Evolutionary conservation across 2,329 filamentous ascomycete species (phyloP).

Genomic region (Curvularia eragrostidis): DNA sequence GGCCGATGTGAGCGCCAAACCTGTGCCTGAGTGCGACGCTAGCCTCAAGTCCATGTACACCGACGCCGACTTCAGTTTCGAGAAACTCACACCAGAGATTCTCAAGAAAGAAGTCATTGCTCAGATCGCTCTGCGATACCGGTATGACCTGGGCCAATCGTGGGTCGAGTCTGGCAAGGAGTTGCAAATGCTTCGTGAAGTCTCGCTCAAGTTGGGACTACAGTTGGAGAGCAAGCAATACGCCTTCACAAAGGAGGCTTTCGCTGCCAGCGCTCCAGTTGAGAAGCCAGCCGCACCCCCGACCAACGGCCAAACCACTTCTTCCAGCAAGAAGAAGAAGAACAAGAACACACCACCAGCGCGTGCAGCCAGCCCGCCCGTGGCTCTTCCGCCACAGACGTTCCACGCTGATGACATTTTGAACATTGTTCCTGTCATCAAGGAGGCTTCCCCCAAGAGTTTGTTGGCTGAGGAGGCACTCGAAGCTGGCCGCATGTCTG

Average conservation of each 20-base stretch:
- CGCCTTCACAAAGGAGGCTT: constrained; percentile 62
- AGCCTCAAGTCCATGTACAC: constrained; percentile 77
- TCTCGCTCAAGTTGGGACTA: constrained; percentile 86
- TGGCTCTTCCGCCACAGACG: constrained; percentile 61
- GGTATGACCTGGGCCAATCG: constrained; percentile 71
- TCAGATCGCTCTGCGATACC: constrained; percentile 76
- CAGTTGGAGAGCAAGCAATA: constrained; percentile 85
- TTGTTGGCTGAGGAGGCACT: constrained; percentile 92
- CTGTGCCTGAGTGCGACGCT: constrained; percentile 77
- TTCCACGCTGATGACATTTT: constrained; percentile 86
- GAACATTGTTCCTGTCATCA: constrained; percentile 92
- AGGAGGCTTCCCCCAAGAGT: constrained; percentile 91
- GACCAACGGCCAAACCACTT: constrained; percentile 49
- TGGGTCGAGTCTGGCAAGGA: constrained; percentile 75
- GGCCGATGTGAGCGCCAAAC: constrained; percentile 74
- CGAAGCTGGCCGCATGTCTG: constrained; percentile 94
- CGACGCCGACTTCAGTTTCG: constrained; percentile 82
- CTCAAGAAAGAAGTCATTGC: constrained; percentile 73
- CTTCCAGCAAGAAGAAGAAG: constrained; percentile 58
- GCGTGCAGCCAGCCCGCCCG: constrained; percentile 51
- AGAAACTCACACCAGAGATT: constrained; percentile 75
- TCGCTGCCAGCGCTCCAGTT: constrained; percentile 26
- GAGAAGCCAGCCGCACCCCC: constrained; percentile 31
- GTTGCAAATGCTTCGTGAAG: constrained; percentile 85
- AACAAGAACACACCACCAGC: constrained; percentile 62